Evolutionary conservation across 768 basidiomycete genomes (phyloP).

Genomic region (Sarcomyxa edulis): DNA sequence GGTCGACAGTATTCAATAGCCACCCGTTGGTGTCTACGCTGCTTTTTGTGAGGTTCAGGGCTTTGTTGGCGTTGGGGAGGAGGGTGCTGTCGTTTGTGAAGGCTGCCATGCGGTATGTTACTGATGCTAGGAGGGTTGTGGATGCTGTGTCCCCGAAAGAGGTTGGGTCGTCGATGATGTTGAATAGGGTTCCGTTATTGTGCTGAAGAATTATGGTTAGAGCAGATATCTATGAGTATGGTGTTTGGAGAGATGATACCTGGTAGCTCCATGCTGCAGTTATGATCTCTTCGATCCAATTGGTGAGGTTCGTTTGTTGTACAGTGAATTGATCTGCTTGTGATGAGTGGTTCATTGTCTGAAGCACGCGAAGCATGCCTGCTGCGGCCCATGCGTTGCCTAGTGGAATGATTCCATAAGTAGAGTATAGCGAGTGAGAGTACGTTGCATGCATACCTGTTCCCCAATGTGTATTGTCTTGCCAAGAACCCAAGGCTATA

Average conservation of each 20-base stretch:
- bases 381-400: constrained; percentile 68
- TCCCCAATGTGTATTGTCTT: constrained; percentile 51
- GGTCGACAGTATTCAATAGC: constrained; percentile 44
- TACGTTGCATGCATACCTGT: constrained; percentile 33
- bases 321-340: constrained; percentile 26
- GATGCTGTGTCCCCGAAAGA: constrained; percentile 51
- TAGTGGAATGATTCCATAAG: constrained; percentile 11
- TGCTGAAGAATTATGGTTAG: constrained; percentile 19
- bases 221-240: not conserved
- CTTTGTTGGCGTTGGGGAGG: constrained; percentile 29
- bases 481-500: constrained; percentile 37
- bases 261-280: constrained; percentile 36
- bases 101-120: constrained; percentile 48
- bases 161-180: constrained; percentile 43
- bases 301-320: constrained; percentile 38
- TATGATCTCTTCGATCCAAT: constrained; percentile 54
- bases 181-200: constrained; percentile 40
- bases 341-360: constrained; percentile 44
- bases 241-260: constrained; percentile 19
- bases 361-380: constrained; percentile 56
- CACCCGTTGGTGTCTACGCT: constrained; percentile 36
- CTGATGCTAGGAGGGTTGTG: constrained; percentile 53
- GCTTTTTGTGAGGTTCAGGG: constrained; percentile 28
- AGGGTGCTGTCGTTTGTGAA: constrained; percentile 28
- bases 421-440: not conserved